Evolutionary conservation across 805 yeast genomes (phyloP), one percentile per base, ranked within the genome.

Genomic region (Ogataea paradorogensis): DNA sequence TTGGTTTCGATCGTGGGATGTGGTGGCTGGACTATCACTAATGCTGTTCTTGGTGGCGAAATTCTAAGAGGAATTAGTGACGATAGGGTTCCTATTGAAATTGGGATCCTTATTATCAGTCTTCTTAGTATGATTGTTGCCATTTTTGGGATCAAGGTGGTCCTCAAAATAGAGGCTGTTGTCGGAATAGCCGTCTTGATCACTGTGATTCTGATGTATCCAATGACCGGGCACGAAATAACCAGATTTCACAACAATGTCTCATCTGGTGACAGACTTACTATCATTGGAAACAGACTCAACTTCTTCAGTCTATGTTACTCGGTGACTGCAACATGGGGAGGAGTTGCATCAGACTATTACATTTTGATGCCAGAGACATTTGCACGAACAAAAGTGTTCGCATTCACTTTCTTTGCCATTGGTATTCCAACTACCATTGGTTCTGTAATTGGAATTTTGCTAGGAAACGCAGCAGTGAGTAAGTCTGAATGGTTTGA

Each of bases 1-100:
- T 59, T 88, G 29, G 76, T 84, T 27, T 75, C 86, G 31, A 78
- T 84, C 42, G 61, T 84, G 30, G 95, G 95, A 35, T 82, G 83
- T 11, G 59, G 85, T 51, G 96, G 96, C n/a, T 88, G 96, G 96
- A 78, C 91, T n/a, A 81, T 88, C 25, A 89, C 87, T n/a, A 87
- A 86, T 57, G 76, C 84, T 50, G 93, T 87, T 34, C 80, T 86
- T 41, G 95, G 95, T 27, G 96, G 96, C 14, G 89, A 88, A 62
- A 82, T 88, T 43, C 61, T 88, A 33, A 70, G 78, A 7, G 73
- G 83, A 29, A 67, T 88, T 15, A 79, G 88, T 27, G 64, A 79
- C 50, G 84, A 76, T 11, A 72, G 69, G 45, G 72, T 87, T 1
- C 87, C 95, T 2, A 55, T 86, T 27, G 78, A 80, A 55, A 80